Base-by-base conservation (phyloP, 2,329 filamentous ascomycete species). In the Alternaria consortialis region DNA sequence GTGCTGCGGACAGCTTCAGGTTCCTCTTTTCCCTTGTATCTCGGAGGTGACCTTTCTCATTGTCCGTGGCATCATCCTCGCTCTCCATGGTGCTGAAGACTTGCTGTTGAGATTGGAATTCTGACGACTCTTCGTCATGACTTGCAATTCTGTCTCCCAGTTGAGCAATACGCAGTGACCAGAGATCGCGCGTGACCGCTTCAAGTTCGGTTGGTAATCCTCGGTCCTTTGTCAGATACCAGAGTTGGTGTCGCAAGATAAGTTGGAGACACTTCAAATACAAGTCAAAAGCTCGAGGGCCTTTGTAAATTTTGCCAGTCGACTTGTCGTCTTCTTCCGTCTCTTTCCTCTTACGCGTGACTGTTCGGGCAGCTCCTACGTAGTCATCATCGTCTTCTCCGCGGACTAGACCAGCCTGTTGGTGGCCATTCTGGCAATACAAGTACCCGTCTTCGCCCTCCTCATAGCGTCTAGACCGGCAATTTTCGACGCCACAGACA, bases 261-360 rank as follows among this genome's bases (percentile, higher is more conserved):
- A 97, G 83, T 78, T 98, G 94, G 60, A 96, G 86, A 65, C 88
- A 90, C 75, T 97, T 91, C 36, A 98, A 83, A 75, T 92, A 97
- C 25, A 97, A 85, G 64, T 91, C 87, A 65, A 89, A 87, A 13
- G 91, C 94, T 54, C 87, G 85, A 47, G 86, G 83, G 42, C 94
- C 94, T 6, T 77, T 82, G 69, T 84, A 91, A 82, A 72, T 89
- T 85, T 57, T 70, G 11, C 52, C 54, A 2, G 63, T 25, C 13
- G 67, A 64, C 48, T 83, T 86, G 71, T 86, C 82, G 53, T 82
- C 82, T 25, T 80, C 73, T 37, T 74, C 67, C 1, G 57, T 44
- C 77, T 71, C 87, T 64, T 86, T 89, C 75, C 88, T 86, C 69
- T 81, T 79, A 32, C 81, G 81, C 65, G 79, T 81, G 63, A 84